Base-by-base conservation (phyloP, 73 alveolate species). In the Paramecium sonneborni region DNA sequence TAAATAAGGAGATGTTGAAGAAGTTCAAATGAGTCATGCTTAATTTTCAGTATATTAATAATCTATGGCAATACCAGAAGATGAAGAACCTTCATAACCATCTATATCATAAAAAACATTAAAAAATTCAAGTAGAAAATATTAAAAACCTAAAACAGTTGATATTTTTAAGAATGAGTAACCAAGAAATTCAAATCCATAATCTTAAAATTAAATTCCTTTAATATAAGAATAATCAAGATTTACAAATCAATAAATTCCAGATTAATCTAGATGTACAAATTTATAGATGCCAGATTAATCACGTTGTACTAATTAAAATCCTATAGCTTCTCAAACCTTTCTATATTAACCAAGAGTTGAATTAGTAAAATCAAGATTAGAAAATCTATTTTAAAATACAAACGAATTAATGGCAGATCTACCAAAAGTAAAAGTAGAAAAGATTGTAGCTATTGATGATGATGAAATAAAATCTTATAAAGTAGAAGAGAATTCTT, bases 401-500 rank as follows among this genome's bases (percentile, higher is more conserved):
- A 62, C 84, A 5, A 62, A 62, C 14, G 84, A 62, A n/a, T 62
- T 62, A 32, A 62, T 62, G 84, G 84, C 48, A 12, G 84, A 79
- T 43, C 74, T 24, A 46, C 44, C 69, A 79, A 30, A 30, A 43
- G 74, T 24, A 43, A 43, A 79, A 79, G 39, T 23, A 8, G 69
- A 79, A 34, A 79, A 46, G 57, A 39, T 79, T n/a, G 58, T 28
- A 28, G 86, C 30, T 15, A 34, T 35, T 7, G 57, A 35, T n/a
- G 86, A 72, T 35, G 86, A 72, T 72, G 57, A 35, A 12, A 38
- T 35, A 26, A 35, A 72, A 38, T 72, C 86, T 30, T 32, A 72
- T 15, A 72, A 38, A 72, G 32, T 72, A 32, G 86, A 72, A 15
- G 90, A 79, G 32, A 79, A 79, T 44, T 79, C 90, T 24, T 46